phyloP scores from a whole-genome alignment of 2,329 filamentous ascomycete species.

The Pseudogymnoascus sp. region DNA sequence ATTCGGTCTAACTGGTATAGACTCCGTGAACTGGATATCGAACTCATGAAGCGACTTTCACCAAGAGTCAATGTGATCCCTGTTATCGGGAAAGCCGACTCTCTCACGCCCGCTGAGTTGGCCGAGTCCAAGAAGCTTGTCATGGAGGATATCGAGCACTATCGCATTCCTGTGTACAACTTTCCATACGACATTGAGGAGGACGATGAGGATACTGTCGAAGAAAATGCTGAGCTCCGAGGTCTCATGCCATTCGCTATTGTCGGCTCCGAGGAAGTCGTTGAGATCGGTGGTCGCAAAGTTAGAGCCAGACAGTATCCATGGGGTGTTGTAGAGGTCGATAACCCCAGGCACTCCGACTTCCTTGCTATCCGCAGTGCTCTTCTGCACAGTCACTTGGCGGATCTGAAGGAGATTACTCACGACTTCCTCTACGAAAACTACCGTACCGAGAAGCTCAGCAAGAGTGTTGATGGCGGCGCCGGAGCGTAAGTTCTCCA shows the following conservation, averaged over 20 bases:
- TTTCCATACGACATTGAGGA: constrained; percentile 99
- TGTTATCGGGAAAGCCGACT: constrained; percentile 97
- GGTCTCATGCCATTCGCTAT: constrained; percentile 99
- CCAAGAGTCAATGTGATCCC: constrained; percentile 98
- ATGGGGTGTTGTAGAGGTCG: constrained; percentile 97
- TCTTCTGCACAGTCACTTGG: constrained; percentile 93
- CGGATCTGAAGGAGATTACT: constrained; percentile 98
- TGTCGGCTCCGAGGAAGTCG: constrained; percentile 89
- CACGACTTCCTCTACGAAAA: constrained; percentile 99
- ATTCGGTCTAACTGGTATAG: constrained; percentile 36
- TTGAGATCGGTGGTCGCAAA: constrained; percentile 88
- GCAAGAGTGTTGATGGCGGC: constrained; percentile 95
- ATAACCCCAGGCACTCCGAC: constrained; percentile 97
- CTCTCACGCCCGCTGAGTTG: constrained; percentile 88
- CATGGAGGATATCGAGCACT: constrained; percentile 99
- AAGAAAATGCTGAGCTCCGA: constrained; percentile 96
- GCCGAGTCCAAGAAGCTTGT: constrained; percentile 99
- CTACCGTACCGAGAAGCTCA: constrained; percentile 99
- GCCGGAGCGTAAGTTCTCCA: constrained; percentile 65
- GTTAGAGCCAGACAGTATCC: constrained; percentile 95
- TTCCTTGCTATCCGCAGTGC: constrained; percentile 96
- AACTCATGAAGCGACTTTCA: constrained; percentile 98
- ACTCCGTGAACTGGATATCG: constrained; percentile 96
- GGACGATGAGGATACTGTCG: constrained; percentile 97
- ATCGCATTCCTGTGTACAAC: constrained; percentile 99